Conservation (phyloP, 1,139 yeast genomes). For the Zygoascus meyerae region DNA sequence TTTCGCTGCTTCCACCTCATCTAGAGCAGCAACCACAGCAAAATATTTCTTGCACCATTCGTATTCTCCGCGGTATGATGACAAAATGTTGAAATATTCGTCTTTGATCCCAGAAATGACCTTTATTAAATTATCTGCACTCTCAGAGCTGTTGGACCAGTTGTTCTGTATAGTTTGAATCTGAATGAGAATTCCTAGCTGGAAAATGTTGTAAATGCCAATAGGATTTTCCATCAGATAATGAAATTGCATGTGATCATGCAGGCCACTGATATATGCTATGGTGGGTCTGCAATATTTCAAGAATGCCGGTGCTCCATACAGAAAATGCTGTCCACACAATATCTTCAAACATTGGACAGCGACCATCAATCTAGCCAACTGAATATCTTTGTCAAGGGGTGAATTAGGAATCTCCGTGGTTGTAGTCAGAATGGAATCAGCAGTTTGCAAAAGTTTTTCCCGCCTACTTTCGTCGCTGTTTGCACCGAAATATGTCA, state of each 20-base stretch:
- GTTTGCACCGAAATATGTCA: conserved; percentile 1
- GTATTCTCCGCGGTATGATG: background rate
- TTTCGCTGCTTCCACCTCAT: conserved; percentile 5
- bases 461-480: background rate
- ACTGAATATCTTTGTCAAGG: background rate
- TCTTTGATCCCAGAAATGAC: background rate
- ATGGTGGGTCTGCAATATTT: background rate
- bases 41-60: conserved; percentile 6
- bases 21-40: conserved; percentile 2
- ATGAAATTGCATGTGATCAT: background rate
- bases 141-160: background rate
- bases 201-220: conserved; percentile 1
- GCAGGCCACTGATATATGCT: background rate
- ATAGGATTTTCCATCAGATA: conserved; percentile 1
- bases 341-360: conserved; percentile 1
- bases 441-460: background rate
- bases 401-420: background rate
- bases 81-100: background rate
- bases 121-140: background rate
- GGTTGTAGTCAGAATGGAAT: background rate
- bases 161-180: conserved; percentile 5
- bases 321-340: background rate
- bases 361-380: conserved; percentile 1
- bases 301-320: background rate
- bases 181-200: conserved; percentile 1